A percentile compares a stretch with the other conserved stretches of the same genome.
These are phyloP conservation scores for Rosa rugosa DNA, from an alignment of 306 rosid genomes.

Conservation along the genomic window DNA sequence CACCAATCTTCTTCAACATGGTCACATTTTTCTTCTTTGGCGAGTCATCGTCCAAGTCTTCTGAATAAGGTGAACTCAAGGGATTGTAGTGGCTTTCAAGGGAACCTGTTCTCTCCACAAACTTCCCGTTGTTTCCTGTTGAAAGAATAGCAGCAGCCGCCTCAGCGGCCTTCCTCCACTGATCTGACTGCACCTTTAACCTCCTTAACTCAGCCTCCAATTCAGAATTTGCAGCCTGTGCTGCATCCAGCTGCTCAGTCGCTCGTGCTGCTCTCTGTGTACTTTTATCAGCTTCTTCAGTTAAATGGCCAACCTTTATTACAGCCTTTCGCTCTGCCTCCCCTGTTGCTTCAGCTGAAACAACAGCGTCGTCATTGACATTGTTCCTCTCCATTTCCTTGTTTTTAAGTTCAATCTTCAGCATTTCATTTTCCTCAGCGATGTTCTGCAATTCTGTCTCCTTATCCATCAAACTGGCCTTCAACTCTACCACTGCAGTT, in stretches of 20 bases:
- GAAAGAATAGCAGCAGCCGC: constrained; percentile 84
- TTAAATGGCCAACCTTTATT: constrained; percentile 46
- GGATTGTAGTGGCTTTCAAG: constrained; percentile 61
- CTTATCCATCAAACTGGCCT: constrained; percentile 52
- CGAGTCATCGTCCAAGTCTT: constrained; percentile 75
- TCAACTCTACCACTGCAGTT: constrained; percentile 54
- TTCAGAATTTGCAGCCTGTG: constrained; percentile 65
- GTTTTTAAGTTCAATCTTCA: constrained; percentile 45
- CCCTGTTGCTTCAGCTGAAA: constrained; percentile 52
- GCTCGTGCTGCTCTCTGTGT: constrained; percentile 49
- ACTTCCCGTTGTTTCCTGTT: constrained; percentile 66
- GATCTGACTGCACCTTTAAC: constrained; percentile 86
- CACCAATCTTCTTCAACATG: constrained; percentile 93
- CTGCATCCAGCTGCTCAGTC: constrained; percentile 83
- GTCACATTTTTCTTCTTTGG: constrained; percentile 89
- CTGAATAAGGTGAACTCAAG: constrained; percentile 66
- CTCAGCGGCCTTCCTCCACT: constrained; percentile 98
- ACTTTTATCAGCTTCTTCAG: constrained; percentile 73
- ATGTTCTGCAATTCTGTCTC: constrained; percentile 60
- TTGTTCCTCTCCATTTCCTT: constrained; percentile 46
- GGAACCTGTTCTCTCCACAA: constrained; percentile 51
- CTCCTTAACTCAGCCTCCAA: constrained; percentile 88
- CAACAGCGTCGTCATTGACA: constrained; percentile 37
- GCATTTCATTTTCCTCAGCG: constrained; percentile 51
- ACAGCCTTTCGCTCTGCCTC: constrained; percentile 69